A percentile compares a stretch with the other conserved stretches of the same genome.
Conservation (phyloP, 106 monocot species). For the Phalaenopsis equestris region DNA sequence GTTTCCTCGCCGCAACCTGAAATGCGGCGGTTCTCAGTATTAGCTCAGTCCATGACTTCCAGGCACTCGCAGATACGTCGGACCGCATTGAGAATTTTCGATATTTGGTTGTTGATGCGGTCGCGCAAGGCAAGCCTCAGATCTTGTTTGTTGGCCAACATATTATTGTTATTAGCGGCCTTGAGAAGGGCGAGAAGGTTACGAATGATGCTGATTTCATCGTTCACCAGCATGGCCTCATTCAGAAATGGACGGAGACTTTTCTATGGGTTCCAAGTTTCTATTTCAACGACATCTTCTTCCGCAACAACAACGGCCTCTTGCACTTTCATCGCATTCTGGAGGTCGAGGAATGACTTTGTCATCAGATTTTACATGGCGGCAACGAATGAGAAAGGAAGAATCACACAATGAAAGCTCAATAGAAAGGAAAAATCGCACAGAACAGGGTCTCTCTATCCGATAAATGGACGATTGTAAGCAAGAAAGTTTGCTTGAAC, state of each 20-base stretch:
- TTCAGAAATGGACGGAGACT: conserved; percentile 33
- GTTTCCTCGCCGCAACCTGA: too few relatives aligned
- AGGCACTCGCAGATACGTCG: conserved; percentile 30
- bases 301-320: conserved; percentile 15
- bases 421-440: too few relatives aligned
- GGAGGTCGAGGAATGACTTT: conserved; percentile 43
- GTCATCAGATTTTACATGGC: conserved; percentile 51
- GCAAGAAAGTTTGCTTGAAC: too few relatives aligned
- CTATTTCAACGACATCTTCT: neutral
- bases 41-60: too few relatives aligned
- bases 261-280: conserved; percentile 13
- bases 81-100: conserved; percentile 39
- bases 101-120: conserved; percentile 48
- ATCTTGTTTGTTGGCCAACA: conserved; percentile 30
- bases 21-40: too few relatives aligned
- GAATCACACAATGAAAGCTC: too few relatives aligned
- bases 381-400: too few relatives aligned
- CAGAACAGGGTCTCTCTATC: too few relatives aligned
- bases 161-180: conserved; percentile 32
- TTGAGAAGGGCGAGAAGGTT: conserved; percentile 26
- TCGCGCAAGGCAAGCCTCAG: conserved; percentile 29
- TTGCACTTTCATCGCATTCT: conserved; percentile 49
- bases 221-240: conserved; percentile 36
- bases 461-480: too few relatives aligned
- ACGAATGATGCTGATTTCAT: conserved; percentile 44